phyloP scores from a whole-genome alignment of 495 filamentous ascomycete species.

The Evernia prunastri region DNA sequence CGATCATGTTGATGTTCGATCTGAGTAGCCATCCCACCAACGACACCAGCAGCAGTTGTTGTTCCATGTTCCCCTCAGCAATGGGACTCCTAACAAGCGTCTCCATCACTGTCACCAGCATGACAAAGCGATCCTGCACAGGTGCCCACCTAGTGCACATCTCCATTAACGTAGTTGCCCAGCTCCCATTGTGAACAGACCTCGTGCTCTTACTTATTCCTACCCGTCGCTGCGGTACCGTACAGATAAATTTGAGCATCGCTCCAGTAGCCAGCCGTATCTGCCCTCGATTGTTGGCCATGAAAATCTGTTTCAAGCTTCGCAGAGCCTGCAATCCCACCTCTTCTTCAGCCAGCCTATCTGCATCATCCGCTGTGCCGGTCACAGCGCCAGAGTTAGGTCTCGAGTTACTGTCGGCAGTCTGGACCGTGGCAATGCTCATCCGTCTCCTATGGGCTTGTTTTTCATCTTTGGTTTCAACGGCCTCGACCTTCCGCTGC shows the following conservation, averaged over 20 bases:
- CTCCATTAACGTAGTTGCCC: conserved; percentile 74
- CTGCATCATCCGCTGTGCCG: conserved; percentile 71
- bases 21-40: conserved; percentile 74
- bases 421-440: conserved; percentile 72
- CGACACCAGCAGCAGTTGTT: conserved; percentile 64
- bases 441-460: conserved; percentile 53
- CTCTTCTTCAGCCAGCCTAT: conserved; percentile 78
- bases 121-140: conserved; percentile 84
- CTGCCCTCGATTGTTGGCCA: conserved; percentile 66
- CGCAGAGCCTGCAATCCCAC: conserved; percentile 77
- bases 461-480: conserved; percentile 61
- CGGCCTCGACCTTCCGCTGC: conserved; percentile 51
- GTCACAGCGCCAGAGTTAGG: conserved; percentile 63
- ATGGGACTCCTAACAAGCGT: conserved; percentile 57
- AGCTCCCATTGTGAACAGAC: conserved; percentile 46
- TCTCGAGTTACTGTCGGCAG: conserved; percentile 57
- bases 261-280: conserved; percentile 65
- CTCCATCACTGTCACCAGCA: conserved; percentile 74
- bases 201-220: conserved; percentile 28
- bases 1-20: conserved; percentile 86
- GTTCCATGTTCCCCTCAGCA: conserved; percentile 56
- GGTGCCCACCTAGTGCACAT: conserved; percentile 76
- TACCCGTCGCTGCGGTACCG: conserved; percentile 35
- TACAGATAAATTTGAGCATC: conserved; percentile 64
- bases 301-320: conserved; percentile 72